These are phyloP conservation scores for Kazachstania kunashirensis DNA, from an alignment of 805 yeast species.

Conservation along the genomic window DNA sequence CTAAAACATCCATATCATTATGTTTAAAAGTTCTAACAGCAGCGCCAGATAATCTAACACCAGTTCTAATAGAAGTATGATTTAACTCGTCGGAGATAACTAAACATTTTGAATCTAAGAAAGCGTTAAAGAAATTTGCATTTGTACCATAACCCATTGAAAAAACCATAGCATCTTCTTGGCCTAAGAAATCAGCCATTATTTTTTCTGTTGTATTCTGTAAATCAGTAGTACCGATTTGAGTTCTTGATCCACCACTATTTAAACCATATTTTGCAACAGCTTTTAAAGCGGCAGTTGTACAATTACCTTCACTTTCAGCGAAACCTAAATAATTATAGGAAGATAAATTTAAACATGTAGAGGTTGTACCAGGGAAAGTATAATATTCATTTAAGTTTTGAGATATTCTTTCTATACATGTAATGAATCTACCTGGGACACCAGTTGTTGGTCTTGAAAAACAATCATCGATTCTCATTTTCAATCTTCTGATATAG, in stretches of 20 bases:
- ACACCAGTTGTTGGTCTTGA: slow-evolving; percentile 95
- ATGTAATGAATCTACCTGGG: slow-evolving; percentile 83
- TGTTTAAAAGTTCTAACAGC: slow-evolving; percentile 87
- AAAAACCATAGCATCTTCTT: slow-evolving; percentile 76
- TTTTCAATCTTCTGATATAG: slow-evolving; percentile 84
- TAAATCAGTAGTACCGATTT: slow-evolving; percentile 66
- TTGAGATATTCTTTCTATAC: slow-evolving; percentile 67
- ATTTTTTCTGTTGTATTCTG: slow-evolving; percentile 65
- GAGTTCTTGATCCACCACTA: slow-evolving; percentile 66
- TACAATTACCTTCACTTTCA: slow-evolving; percentile 86
- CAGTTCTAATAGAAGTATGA: slow-evolving; percentile 93
- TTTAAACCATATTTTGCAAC: slow-evolving; percentile 68
- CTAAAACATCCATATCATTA: slow-evolving; percentile 76
- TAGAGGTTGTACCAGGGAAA: slow-evolving; percentile 65
- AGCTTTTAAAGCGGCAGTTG: slow-evolving; percentile 59
- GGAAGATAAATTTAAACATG: slow-evolving; percentile 77
- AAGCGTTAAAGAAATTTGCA: slow-evolving; percentile 72
- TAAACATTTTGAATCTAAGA: slow-evolving; percentile 79
- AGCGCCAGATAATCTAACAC: slow-evolving; percentile 87
- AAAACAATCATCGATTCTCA: slow-evolving; percentile 87
- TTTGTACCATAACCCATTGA: slow-evolving; percentile 97
- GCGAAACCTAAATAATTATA: slow-evolving; percentile 97
- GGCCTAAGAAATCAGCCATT: slow-evolving; percentile 80
- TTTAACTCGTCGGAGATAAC: slow-evolving; percentile 91
- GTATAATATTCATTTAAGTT: slow-evolving; percentile 56